Evolutionary conservation across 2,329 filamentous ascomycete species (phyloP).

Genomic region (Pyricularia sp.): DNA sequence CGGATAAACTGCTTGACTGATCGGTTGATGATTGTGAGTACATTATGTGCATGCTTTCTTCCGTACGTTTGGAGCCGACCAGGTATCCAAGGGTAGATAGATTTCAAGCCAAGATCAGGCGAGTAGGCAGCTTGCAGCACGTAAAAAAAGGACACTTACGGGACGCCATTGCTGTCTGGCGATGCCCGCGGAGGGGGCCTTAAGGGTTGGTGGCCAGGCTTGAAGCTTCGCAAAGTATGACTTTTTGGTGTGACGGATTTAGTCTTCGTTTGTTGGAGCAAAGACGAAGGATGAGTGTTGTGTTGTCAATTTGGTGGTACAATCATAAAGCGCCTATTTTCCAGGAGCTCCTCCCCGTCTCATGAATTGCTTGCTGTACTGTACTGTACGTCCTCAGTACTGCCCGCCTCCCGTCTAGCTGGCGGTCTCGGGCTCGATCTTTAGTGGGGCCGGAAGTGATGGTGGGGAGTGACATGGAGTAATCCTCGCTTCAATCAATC

Average conservation of each 20-base stretch:
- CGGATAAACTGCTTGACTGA: conserved; percentile 99
- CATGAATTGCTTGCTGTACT: not conserved
- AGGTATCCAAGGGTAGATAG: not conserved
- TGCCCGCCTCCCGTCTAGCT: not conserved
- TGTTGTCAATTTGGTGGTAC: not conserved
- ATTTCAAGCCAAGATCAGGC: not conserved
- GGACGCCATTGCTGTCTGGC: conserved; percentile 3
- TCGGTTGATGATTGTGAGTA: not conserved
- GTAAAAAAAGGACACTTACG: not conserved
- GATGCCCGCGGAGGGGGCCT: conserved; percentile 6
- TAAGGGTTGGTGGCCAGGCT: conserved; percentile 2
- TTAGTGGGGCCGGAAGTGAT: not conserved
- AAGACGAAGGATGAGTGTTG: not conserved
- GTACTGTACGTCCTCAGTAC: not conserved
- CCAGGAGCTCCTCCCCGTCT: not conserved
- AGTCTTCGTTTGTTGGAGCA: not conserved
- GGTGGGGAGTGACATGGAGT: not conserved
- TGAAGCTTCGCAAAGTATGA: not conserved
- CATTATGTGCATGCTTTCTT: not conserved
- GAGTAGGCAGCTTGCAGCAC: not conserved
- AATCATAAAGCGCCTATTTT: not conserved
- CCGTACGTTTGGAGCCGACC: not conserved
- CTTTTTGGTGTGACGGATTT: not conserved
- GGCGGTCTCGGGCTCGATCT: not conserved
- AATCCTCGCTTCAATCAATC: not conserved